Evolutionary conservation across 495 filamentous ascomycete genomes (phyloP).

Genomic region (Echria macrotheca): DNA sequence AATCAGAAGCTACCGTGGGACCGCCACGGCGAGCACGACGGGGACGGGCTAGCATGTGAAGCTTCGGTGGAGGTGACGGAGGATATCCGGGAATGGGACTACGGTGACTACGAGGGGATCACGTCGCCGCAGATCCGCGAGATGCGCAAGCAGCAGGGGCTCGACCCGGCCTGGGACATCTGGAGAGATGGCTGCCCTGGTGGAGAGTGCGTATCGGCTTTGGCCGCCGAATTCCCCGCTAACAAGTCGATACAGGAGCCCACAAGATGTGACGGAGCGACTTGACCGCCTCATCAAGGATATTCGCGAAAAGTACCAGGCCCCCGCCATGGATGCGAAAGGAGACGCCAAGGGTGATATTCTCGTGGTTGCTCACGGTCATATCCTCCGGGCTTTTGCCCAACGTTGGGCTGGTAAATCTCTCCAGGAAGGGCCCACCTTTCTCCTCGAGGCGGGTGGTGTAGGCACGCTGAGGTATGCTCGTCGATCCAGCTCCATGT

Average conservation of each 20-base stretch:
- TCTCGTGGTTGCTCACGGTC: conserved; percentile 71
- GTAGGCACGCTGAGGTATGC: conserved; percentile 69
- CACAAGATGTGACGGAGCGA: conserved; percentile 59
- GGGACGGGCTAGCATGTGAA: conserved; percentile 30
- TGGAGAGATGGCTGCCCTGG: conserved; percentile 76
- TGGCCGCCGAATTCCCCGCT: no score
- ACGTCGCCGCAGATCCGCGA: conserved; percentile 66
- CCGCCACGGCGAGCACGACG: conserved; percentile 30
- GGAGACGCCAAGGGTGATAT: conserved; percentile 47
- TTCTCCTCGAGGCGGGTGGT: conserved; percentile 77
- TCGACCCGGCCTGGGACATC: conserved; percentile 67
- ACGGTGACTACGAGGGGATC: conserved; percentile 91
- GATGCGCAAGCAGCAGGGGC: conserved; percentile 51
- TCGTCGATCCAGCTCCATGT: background rate
- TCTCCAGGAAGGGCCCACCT: conserved; percentile 57
- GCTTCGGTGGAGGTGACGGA: conserved; percentile 63
- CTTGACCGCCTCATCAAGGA: conserved; percentile 71
- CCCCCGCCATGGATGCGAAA: conserved; percentile 44
- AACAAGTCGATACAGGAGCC: conserved; percentile 38
- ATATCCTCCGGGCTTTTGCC: conserved; percentile 83
- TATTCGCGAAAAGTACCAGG: conserved; percentile 58
- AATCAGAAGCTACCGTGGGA: conserved; percentile 42
- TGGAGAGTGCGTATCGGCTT: conserved; percentile 59
- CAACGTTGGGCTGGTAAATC: conserved; percentile 78
- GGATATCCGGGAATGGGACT: conserved; percentile 89